Percentiles rank a stretch among this genome's conserved stretches.
phyloP scores from a whole-genome alignment of 2,329 filamentous ascomycete genomes.

The Penicillium sclerotigenum region DNA sequence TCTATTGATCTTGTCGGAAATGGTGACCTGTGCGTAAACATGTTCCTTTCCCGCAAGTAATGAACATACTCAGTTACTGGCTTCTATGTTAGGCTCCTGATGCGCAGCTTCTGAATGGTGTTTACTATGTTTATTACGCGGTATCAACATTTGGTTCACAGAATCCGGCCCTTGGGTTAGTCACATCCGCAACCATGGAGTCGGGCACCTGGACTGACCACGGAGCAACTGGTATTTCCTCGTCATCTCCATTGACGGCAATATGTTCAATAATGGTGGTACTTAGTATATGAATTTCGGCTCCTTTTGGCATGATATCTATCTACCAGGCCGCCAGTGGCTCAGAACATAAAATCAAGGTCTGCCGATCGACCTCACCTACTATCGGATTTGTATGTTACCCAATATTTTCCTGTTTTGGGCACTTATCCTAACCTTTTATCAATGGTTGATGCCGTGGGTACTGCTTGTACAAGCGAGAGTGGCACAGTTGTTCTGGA shows the following conservation, averaged over 20 bases:
- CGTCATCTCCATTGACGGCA: slow-evolving; percentile 54
- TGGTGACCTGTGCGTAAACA: slow-evolving; percentile 49
- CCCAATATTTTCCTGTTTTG: background rate
- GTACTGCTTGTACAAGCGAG: slow-evolving; percentile 52
- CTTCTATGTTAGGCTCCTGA: slow-evolving; percentile 57
- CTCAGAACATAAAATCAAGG: slow-evolving; percentile 64
- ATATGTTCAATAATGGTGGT: slow-evolving; percentile 46
- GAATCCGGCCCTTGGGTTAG: slow-evolving; percentile 60
- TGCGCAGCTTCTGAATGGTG: slow-evolving; percentile 53
- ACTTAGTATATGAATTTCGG: slow-evolving; percentile 59
- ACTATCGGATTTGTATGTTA: slow-evolving; percentile 52
- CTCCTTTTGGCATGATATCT: slow-evolving; percentile 64
- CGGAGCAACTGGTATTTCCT: slow-evolving; percentile 38
- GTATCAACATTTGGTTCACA: slow-evolving; percentile 63
- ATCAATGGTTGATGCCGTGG: slow-evolving; percentile 49
- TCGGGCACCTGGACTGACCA: slow-evolving; percentile 34
- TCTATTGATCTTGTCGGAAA: slow-evolving; percentile 47
- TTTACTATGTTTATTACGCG: slow-evolving; percentile 65
- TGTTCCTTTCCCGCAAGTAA: background rate
- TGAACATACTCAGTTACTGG: background rate
- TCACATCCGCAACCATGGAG: slow-evolving; percentile 47
- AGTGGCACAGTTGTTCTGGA: slow-evolving; percentile 62
- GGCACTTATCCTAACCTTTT: background rate
- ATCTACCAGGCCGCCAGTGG: slow-evolving; percentile 60
- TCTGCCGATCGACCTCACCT: slow-evolving; percentile 56